These are phyloP conservation scores for Mycena epipterygia DNA, from an alignment of 768 basidiomycete species.

Conservation along the genomic window DNA sequence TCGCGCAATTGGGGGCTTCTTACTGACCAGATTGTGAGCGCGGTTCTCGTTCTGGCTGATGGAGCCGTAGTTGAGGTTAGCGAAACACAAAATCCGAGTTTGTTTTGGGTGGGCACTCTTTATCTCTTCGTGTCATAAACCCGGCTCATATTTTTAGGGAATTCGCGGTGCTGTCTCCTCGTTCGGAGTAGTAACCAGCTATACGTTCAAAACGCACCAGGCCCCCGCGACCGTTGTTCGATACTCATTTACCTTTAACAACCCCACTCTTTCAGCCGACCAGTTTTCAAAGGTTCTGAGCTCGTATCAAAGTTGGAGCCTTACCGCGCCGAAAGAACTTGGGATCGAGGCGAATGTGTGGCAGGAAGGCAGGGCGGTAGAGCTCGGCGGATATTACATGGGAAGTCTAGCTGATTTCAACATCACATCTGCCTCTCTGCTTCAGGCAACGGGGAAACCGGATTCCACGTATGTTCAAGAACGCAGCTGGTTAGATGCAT, in stretches of 20 bases:
- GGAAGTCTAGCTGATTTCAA: constrained; percentile 16
- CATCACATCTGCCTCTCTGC: not conserved
- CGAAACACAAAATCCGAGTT: constrained; percentile 37
- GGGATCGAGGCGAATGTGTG: constrained; percentile 23
- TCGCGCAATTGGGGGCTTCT: constrained; percentile 42
- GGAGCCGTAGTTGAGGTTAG: constrained; percentile 35
- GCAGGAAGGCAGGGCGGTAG: constrained; percentile 11
- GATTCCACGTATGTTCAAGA: constrained; percentile 7
- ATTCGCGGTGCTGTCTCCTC: constrained; percentile 45
- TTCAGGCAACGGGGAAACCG: constrained; percentile 1
- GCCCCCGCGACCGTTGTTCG: constrained; percentile 20
- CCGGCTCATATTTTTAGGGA: constrained; percentile 34
- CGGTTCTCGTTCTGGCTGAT: constrained; percentile 41
- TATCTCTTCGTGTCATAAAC: not conserved
- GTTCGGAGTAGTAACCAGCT: constrained; percentile 46
- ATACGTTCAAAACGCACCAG: constrained; percentile 38
- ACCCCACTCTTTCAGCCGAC: not conserved
- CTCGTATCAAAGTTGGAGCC: constrained; percentile 17
- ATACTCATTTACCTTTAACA: constrained; percentile 21
- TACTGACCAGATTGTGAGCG: constrained; percentile 40
- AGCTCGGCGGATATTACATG: constrained; percentile 28
- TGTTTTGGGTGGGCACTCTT: constrained; percentile 38
- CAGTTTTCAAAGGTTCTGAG: constrained; percentile 2
- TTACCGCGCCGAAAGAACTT: constrained; percentile 16
- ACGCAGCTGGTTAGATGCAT: constrained; percentile 15